Evolutionary conservation across 768 basidiomycete genomes (phyloP).

Genomic region (Gelatoporia subvermispora): DNA sequence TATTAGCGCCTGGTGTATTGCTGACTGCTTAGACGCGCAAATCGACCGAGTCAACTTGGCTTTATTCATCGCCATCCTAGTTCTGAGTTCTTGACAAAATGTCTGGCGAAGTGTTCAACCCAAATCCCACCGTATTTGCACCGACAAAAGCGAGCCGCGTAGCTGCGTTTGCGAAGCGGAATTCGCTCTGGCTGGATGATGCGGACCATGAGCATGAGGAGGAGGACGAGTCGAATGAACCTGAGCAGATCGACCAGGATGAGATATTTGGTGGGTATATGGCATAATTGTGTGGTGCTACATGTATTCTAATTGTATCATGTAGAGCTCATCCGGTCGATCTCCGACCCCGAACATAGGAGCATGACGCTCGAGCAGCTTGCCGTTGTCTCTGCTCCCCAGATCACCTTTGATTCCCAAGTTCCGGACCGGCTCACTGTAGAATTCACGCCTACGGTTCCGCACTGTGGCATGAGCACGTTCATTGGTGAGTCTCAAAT

Average conservation of each 20-base stretch:
- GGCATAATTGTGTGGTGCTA: not conserved
- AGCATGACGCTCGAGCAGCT: constrained; percentile 88
- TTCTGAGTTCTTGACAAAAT: constrained; percentile 2
- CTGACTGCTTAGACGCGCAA: too few species aligned
- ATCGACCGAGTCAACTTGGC: too few species aligned
- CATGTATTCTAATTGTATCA: constrained; percentile 1
- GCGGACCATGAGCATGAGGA: constrained; percentile 22
- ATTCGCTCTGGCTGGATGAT: constrained; percentile 54
- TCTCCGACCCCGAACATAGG: constrained; percentile 94
- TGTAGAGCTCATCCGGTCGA: constrained; percentile 84
- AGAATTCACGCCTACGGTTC: constrained; percentile 96
- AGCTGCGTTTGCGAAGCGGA: constrained; percentile 29
- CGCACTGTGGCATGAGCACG: constrained; percentile 97
- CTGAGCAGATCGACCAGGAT: constrained; percentile 80
- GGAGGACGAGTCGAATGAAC: constrained; percentile 37
- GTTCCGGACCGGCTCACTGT: constrained; percentile 67
- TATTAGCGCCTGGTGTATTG: too few species aligned
- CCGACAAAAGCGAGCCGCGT: constrained; percentile 43
- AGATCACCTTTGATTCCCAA: constrained; percentile 53
- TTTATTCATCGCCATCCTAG: too few species aligned
- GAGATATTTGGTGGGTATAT: constrained; percentile 78
- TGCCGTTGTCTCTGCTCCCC: constrained; percentile 87
- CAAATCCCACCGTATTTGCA: constrained; percentile 80
- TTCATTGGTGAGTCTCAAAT: constrained; percentile 66
- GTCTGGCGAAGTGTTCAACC: constrained; percentile 68